Percentiles rank a stretch among this genome's conserved stretches.
phyloP scores from a whole-genome alignment of 2,329 filamentous ascomycete genomes.

The Fusarium armeniacum region DNA sequence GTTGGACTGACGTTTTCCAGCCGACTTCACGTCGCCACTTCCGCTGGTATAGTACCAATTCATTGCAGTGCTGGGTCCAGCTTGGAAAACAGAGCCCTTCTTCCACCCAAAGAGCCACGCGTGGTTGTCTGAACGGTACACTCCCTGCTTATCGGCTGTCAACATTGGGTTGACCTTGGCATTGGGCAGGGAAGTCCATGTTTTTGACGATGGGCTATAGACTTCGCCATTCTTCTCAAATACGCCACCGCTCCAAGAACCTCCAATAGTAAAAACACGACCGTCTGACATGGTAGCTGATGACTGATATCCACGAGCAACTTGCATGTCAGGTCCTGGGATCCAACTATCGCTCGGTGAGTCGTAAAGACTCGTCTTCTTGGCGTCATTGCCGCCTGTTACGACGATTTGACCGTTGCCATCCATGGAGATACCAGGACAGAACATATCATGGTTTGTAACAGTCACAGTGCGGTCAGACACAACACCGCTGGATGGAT shows the following conservation, averaged over 20 bases:
- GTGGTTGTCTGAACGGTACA: slow-evolving; percentile 57
- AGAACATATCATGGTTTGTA: slow-evolving; percentile 69
- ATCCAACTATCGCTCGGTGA: slow-evolving; percentile 25
- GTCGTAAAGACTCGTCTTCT: slow-evolving; percentile 64
- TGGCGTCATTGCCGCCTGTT: slow-evolving; percentile 65
- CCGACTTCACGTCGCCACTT: slow-evolving; percentile 39
- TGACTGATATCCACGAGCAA: slow-evolving; percentile 28
- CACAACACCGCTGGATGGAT: slow-evolving; percentile 9
- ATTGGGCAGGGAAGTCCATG: slow-evolving; percentile 44
- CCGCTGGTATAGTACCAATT: slow-evolving; percentile 66
- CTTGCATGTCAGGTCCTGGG: slow-evolving; percentile 27
- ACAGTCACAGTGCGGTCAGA: slow-evolving; percentile 50
- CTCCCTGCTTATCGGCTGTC: slow-evolving; percentile 57
- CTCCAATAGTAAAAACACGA: slow-evolving; percentile 31
- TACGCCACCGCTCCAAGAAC: slow-evolving; percentile 28
- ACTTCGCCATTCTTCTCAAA: slow-evolving; percentile 36
- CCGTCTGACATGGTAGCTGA: slow-evolving; percentile 27
- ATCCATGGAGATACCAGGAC: slow-evolving; percentile 67
- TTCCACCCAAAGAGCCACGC: slow-evolving; percentile 56
- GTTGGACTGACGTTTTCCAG: slow-evolving; percentile 49
- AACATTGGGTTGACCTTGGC: slow-evolving; percentile 62
- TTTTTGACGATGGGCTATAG: slow-evolving; percentile 15
- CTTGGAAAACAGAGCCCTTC: slow-evolving; percentile 65
- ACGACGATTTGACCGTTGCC: slow-evolving; percentile 65
- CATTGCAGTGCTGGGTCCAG: slow-evolving; percentile 66